These are phyloP conservation scores for Cryptococcus hybrid DNA, from an alignment of 1,284 basidiomycete genomes.

Conservation along the genomic window DNA sequence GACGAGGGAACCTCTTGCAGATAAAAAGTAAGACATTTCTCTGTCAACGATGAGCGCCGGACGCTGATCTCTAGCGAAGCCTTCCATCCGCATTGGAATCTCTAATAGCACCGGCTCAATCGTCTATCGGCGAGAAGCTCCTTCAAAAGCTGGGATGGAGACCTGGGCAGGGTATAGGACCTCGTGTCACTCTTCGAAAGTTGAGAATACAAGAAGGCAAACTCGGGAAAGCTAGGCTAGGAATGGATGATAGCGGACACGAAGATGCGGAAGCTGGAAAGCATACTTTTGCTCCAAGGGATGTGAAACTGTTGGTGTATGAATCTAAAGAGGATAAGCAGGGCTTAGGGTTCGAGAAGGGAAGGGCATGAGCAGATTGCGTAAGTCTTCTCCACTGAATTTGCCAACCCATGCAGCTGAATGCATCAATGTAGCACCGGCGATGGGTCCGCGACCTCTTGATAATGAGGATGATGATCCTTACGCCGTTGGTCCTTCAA, in stretches of 20 bases:
- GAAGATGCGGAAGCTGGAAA: constrained; percentile 76
- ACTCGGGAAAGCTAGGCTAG: constrained; percentile 38
- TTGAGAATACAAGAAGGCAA: constrained; percentile 67
- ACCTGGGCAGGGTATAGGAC: constrained; percentile 87
- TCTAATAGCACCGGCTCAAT: constrained; percentile 50
- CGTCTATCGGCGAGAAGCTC: constrained; percentile 69
- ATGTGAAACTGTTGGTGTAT: constrained; percentile 64
- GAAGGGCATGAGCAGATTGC: constrained; percentile 57
- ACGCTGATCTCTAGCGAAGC: constrained; percentile 30
- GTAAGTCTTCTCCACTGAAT: neutral
- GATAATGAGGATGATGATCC: constrained; percentile 87
- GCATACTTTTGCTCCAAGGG: constrained; percentile 80
- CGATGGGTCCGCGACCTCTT: constrained; percentile 56
- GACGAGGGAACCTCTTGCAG: constrained; percentile 55
- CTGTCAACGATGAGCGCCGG: neutral
- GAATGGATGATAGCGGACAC: constrained; percentile 52
- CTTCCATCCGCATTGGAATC: constrained; percentile 55
- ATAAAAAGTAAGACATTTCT: constrained; percentile 19
- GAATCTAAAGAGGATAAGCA: constrained; percentile 69
- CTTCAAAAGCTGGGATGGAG: constrained; percentile 96
- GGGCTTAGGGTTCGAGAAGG: constrained; percentile 75
- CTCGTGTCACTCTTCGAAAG: constrained; percentile 76
- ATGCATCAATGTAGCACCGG: neutral
- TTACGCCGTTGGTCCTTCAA: constrained; percentile 58
- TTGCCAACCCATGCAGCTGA: neutral